Evolutionary conservation across 1,284 basidiomycete genomes (phyloP), one percentile per base, ranked within the genome.

Genomic region (Ganoderma sinense): DNA sequence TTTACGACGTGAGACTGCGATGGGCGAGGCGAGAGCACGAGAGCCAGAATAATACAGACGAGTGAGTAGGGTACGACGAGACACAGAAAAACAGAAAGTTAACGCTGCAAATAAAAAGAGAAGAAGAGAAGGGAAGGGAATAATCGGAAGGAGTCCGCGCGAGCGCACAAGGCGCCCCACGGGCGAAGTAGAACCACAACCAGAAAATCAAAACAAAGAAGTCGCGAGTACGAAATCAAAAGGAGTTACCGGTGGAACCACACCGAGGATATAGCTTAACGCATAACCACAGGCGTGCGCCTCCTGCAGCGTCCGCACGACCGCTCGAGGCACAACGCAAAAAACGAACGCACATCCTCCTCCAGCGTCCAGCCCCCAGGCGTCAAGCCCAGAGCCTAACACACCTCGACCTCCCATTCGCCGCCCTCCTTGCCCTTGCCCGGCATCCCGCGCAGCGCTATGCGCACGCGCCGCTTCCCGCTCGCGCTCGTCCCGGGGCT

Each of bases 381-480:
- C 65, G 45, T 86, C 81, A 62, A 84, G 82, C 36, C 36, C 36
- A 36, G 36, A 36, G 36, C 56, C 70, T 73, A 91, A 79, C 89
- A 91, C 69, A 91, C 82, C 78, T 90, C 87, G 65, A 91, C 89
- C 80, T 91, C 90, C 91, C 90, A 91, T 81, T 91, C 90, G 69
- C 90, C 89, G 66, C 88, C 89, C 77, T 91, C 89, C 68, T 85
- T 85, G 60, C 88, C 89, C 41, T 85, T 80, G 31, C 83, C 83
- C 1, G 90, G 89, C 80, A 89, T 82, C 75, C 85, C 88, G 80
- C 88, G 91, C 69, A 91, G 80, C 29, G 90, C 88, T 66, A 91
- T 90, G 70, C 89, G 84, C 69, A 91, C 89, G 48, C 89, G 85
- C 59, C 86, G 70, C 58, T 77, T 70, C 41, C 75, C 78, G 7